Evolutionary conservation across 768 basidiomycete species (phyloP), one percentile per base, ranked within the genome.

Genomic region (Suillus subluteus): DNA sequence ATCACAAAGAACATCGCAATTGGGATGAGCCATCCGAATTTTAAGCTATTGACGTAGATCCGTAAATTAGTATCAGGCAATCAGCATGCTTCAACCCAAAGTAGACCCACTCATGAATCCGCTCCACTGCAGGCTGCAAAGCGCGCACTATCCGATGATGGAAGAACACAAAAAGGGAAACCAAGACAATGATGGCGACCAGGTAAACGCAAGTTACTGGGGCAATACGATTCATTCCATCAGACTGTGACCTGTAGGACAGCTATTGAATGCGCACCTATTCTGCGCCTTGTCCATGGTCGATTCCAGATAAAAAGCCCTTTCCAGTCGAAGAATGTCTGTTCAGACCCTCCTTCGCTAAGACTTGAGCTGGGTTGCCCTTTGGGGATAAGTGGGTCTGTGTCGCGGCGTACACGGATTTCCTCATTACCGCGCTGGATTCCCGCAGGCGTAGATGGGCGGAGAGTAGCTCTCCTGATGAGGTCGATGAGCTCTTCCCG

Each of bases 1-100:
- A 93, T 83, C 66, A 94, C 84, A 73, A 93, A 92, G 30, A 94
- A 79, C 62, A 92, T 78, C 35, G 79, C 91, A 63, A 93, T 91
- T 4, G 91, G 91, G 26, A 92, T 88, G 5, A 87, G 73, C 87
- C 87, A 92, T 50, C 91, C 91, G 66, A 80, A 81, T 43, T 77
- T 77, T 30, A 86, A 70, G 12, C 86, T 88, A 63, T 43, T 5
- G 40, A 37, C 9, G 37, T 37, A 48, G 70, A 15, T 58, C 65
- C 1, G 30, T 62, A 37, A 63, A 41, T 43, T 15, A 58, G 37
- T n/a, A 15, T 21, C 13, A n/a, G 15, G 50, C 12, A 56, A 37
- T 38, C 56, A n/a, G 3, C 35, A 56, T 56, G 55, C 50, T 54
- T 32, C 71, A 23, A 23, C 54, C 30, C 18, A 21, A 55, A 18